A percentile compares a stretch with the other conserved stretches of the same genome.
Conservation (phyloP, 768 basidiomycete genomes). For the Boletus huronensis region DNA sequence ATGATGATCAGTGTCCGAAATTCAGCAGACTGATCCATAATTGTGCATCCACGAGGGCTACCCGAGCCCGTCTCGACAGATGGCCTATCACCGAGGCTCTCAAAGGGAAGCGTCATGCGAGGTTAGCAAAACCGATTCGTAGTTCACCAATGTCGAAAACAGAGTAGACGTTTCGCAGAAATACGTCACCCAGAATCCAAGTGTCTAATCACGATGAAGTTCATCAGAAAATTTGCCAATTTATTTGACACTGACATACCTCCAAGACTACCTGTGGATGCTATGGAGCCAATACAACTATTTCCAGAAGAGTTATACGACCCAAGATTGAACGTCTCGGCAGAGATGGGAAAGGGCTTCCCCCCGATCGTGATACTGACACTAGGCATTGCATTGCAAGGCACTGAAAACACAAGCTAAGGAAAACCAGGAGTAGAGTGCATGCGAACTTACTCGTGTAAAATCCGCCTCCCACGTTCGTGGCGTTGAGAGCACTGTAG, state of each 20-base stretch:
- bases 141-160: constrained; percentile 40
- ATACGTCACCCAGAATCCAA: constrained; percentile 39
- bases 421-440: not conserved
- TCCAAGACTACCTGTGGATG: constrained; percentile 12
- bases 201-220: constrained; percentile 13
- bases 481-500: constrained; percentile 31
- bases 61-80: not conserved
- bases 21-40: not conserved
- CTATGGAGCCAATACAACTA: constrained; percentile 22
- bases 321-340: constrained; percentile 38
- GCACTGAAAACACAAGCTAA: constrained; percentile 15
- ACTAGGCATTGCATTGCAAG: constrained; percentile 23
- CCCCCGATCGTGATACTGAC: constrained; percentile 36
- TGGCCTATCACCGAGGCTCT: no score
- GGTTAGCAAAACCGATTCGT: constrained; percentile 41
- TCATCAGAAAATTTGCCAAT: not conserved
- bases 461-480: constrained; percentile 29
- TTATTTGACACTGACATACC: constrained; percentile 18
- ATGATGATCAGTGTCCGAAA: not conserved
- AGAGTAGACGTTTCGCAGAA: constrained; percentile 46
- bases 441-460: constrained; percentile 31
- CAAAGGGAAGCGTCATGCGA: constrained; percentile 12
- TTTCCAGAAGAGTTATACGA: constrained; percentile 3
- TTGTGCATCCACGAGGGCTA: not conserved
- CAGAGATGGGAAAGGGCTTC: constrained; percentile 29